Evolutionary conservation across 139 green algal genomes (phyloP), one percentile per base, ranked within the genome.

Genomic region (Volvox reticuliferus): DNA sequence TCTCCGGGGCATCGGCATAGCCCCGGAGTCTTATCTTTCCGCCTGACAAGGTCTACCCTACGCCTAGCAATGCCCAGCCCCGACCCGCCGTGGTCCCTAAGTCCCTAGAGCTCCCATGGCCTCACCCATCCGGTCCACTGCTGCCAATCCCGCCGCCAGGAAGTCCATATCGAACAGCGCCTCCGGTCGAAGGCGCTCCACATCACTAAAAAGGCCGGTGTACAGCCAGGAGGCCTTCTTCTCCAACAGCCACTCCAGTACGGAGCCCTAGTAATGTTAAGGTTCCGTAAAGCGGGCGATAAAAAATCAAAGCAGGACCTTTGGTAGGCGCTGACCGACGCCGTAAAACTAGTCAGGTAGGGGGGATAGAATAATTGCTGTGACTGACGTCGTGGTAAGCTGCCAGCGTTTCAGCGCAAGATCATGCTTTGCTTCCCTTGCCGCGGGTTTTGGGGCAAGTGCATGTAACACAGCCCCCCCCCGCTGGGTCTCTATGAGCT

Each of bases 161-260:
- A 93, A 92, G 87, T 93, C 91, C 28, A 67, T 79, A 76, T 93
- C 91, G 44, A 93, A 85, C 82, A 93, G 76, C 55, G 87, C 87
- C 44, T 93, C 81, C 26, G 91, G 87, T 62, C 81, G 26, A 35
- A 93, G 91, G 26, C 87, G 73, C 75, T 88, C 91, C 30, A 92
- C 65, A 63, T 93, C 91, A 28, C 35, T 82, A 65, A 93, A 92
- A 44, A 93, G 82, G n/a, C 91, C 91, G 18, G 87, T 78, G 75
- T 88, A 86, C 87, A 93, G 88, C 91, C 91, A 93, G 75, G 28
- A 79, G n/a, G 67, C 87, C 33, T 88, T 88, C 61, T 36, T 5
- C 12, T 88, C 91, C 18, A 30, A 19, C 44, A 93, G 82, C 87
- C 87, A 93, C 21, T 93, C 87, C 44, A 92, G 55, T 28, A 91